phyloP scores from a whole-genome alignment of 768 basidiomycete species.

The Russula vinacea region DNA sequence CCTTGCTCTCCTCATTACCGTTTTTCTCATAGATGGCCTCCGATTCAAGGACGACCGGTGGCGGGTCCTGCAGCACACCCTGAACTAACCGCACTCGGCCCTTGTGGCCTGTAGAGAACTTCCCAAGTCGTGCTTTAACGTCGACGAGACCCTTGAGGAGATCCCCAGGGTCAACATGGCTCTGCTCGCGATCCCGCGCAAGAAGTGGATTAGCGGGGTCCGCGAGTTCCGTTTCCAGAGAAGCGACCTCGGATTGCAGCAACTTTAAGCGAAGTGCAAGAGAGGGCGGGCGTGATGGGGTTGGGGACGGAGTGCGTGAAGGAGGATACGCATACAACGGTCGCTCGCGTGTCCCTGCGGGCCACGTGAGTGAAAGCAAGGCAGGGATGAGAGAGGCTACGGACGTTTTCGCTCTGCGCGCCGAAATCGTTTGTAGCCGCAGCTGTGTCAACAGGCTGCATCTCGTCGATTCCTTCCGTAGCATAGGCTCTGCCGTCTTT shows the following conservation, averaged over 20 bases:
- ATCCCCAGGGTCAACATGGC: constrained; percentile 66
- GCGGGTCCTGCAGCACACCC: constrained; percentile 45
- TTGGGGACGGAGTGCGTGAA: constrained; percentile 53
- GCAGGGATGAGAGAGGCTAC: constrained; percentile 9
- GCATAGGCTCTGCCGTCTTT: constrained; percentile 41
- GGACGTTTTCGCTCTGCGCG: constrained; percentile 63
- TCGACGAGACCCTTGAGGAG: constrained; percentile 76
- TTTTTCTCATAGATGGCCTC: constrained; percentile 25
- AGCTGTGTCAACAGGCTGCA: constrained; percentile 54
- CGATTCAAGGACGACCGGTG: constrained; percentile 33
- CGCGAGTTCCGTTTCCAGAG: constrained; percentile 79
- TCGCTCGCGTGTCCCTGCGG: constrained; percentile 39
- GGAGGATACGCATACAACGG: constrained; percentile 68
- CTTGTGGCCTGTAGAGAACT: constrained; percentile 61
- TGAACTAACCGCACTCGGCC: constrained; percentile 63
- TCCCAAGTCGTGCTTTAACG: constrained; percentile 64
- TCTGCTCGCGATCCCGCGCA: constrained; percentile 55
- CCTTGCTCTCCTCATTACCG: constrained; percentile 21
- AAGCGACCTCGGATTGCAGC: constrained; percentile 72
- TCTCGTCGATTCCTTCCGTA: constrained; percentile 68
- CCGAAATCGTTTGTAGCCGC: constrained; percentile 68
- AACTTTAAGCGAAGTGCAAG: constrained; percentile 45
- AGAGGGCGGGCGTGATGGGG: constrained; percentile 38
- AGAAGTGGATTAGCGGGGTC: constrained; percentile 74
- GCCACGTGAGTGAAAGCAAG: constrained; percentile 37